Base-by-base conservation (phyloP, 306 rosid species). In the Ziziphus jujuba region DNA sequence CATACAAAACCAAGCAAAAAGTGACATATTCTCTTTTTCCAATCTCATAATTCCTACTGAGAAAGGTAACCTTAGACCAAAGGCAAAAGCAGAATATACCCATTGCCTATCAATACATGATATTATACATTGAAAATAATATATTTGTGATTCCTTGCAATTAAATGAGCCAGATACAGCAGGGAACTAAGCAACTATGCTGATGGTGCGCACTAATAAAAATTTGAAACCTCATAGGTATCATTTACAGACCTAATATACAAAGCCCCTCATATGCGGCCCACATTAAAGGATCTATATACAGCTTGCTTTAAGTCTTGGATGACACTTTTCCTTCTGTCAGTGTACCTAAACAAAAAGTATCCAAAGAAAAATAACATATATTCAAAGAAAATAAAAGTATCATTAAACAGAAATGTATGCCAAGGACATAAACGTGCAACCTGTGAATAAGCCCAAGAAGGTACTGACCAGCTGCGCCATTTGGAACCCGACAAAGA, bases 391-490 rank as follows among this genome's bases (percentile, higher is more conserved):
- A 25, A 22, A 38, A 66, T 6, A 16, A 15, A 12, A 10, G 38
- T 21, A 22, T 28, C 36, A 44, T 17, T 28, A 5, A 63, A 62
- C 34, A 23, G 21, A 36, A 6, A 36, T 2, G 9, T 11, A 36
- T 36, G 43, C 9, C 43, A 6, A 49, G 8, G 5, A 49, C 67
- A 50, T 33, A 70, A 74, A 63, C 43, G 33, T 66, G 75, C 69
- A 76, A 95, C 99, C 99, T 95, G 93, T 87, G 90, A 77, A 95
- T 77, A 61, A 88, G 87, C 78, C 97, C 99, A 50, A 95, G 83
- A 35, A 95, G 95, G 86, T 86, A 87, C 79, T 95, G 97, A 74
- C 99, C 99, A 57, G 99, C 95, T 58, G 99, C 95, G 51, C 97
- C 99, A 65, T 95, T 95, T 51, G 99, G 97, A 84, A 95, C 86